Evolutionary conservation across 1,139 yeast species (phyloP).

Genomic region (Suhomyces guaymorum): DNA sequence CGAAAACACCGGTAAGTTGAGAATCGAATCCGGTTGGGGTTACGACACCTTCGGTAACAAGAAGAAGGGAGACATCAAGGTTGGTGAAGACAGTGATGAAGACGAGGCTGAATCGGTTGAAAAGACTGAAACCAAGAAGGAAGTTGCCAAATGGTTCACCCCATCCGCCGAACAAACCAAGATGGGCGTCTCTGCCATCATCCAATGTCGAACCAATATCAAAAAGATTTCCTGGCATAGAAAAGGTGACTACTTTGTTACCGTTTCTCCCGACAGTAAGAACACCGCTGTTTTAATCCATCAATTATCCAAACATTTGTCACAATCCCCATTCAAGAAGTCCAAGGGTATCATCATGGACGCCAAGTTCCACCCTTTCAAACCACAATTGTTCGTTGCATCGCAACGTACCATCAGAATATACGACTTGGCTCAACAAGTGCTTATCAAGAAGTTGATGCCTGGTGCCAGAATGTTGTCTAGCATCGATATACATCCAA

Average conservation of each 20-base stretch:
- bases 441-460: conserved; percentile 74
- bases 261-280: conserved; percentile 88
- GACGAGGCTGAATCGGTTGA: conserved; percentile 33
- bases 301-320: conserved; percentile 88
- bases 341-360: conserved; percentile 94
- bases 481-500: conserved; percentile 88
- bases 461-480: conserved; percentile 98
- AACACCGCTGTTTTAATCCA: conserved; percentile 90
- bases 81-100: conserved; percentile 41
- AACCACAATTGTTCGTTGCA: conserved; percentile 91
- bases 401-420: conserved; percentile 90
- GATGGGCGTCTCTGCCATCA: conserved; percentile 69
- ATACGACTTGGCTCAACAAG: conserved; percentile 87
- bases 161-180: conserved; percentile 64
- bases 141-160: conserved; percentile 80
- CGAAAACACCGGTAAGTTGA: conserved; percentile 77
- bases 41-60: conserved; percentile 71
- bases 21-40: conserved; percentile 92
- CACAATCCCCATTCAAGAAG: conserved; percentile 96
- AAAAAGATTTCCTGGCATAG: conserved; percentile 94
- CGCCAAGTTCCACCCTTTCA: conserved; percentile 95
- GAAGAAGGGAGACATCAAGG: conserved; percentile 42
- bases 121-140: conserved; percentile 45
- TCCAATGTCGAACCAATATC: conserved; percentile 70
- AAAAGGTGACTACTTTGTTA: conserved; percentile 94